A percentile compares a stretch with the other conserved stretches of the same genome.
These are phyloP conservation scores for Trypanosoma congolense DNA, from an alignment of 208 protist genomes.

Conservation along the genomic window DNA sequence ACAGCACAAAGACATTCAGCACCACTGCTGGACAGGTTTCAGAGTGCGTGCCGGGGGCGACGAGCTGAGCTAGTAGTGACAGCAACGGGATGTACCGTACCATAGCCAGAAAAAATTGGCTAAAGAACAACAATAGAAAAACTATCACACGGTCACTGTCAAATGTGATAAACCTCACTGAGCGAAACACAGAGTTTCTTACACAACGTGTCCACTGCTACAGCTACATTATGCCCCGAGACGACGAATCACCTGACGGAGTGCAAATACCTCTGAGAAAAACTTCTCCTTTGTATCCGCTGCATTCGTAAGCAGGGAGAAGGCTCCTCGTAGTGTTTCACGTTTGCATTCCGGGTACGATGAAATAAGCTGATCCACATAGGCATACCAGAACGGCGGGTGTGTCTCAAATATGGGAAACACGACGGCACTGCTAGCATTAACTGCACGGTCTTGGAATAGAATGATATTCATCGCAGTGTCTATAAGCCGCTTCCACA, in stretches of 20 bases:
- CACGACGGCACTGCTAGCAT: conserved; percentile 59
- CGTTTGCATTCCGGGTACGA: conserved; percentile 68
- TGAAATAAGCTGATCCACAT: conserved; percentile 62
- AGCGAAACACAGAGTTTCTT: too few species aligned
- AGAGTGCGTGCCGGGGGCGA: too few species aligned
- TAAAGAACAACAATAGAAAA: too few species aligned
- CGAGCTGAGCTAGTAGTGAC: too few species aligned
- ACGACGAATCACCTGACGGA: conserved; percentile 61
- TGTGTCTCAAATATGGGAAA: conserved; percentile 82
- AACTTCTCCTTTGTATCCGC: conserved; percentile 68
- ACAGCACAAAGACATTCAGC: too few species aligned
- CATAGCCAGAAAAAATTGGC: too few species aligned
- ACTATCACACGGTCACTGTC: too few species aligned
- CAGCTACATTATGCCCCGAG: conserved; percentile 20
- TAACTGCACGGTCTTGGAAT: conserved; percentile 71
- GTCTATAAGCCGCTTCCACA: conserved; percentile 70
- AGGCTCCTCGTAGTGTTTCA: conserved; percentile 50
- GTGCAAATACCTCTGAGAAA: conserved; percentile 75
- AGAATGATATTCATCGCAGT: conserved; percentile 82
- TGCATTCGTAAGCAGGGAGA: conserved; percentile 54
- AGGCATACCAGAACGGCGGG: conserved; percentile 76
- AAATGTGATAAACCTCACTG: too few species aligned
- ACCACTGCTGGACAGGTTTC: too few species aligned
- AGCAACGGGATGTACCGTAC: too few species aligned
- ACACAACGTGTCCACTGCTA: neutral